Evolutionary conservation across 305 asterid genomes (phyloP), one percentile per base, ranked within the genome.

Genomic region (Caryopteris hybrid): DNA sequence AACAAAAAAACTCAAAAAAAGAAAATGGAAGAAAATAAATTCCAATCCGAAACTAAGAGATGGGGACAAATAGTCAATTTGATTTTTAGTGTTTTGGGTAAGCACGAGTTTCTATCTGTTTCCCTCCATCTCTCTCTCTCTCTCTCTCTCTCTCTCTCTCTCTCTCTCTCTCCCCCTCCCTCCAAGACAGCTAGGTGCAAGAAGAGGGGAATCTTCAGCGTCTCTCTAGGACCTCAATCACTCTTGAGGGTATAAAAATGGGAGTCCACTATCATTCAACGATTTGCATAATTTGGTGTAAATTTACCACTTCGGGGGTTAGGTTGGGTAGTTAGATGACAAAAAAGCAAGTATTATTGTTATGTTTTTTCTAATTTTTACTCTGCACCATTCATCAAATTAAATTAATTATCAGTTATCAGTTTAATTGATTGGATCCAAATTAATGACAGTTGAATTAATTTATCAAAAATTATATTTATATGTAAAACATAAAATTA

Each of bases 251-350:
- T 18, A 13, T 41, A n/a, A 23, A 61, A 61, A 54, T 38, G 68
- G 64, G 29, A 61, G 74, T 76, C 77, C 77, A 76, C 77, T 72
- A 16, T 29, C 59, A 25, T 76, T 71, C 74, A 76, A 71, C 69
- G 16, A 52, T 55, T 38, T 51, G 52, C 55, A 17, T 6, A 14
- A 48, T 59, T 73, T 73, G 6, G 18, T 43, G 51, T 25, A 42
- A 47, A 18, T 14, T 45, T 22, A 18, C 58, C 17, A 2, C 13
- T 46, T 41, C 18, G 8, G 2, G 51, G 43, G 73, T 73, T n/a
- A 41, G 58, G 31, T 72, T 59, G 10, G 47, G 54, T 13, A 25
- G 47, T 17, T 57, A 12, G 12, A 17, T 21, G 51, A 43, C 33
- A 52, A 21, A 42, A 31, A 51, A 29, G 3, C 53, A 38, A 16